Percentiles rank a stretch among this genome's conserved stretches.
These are phyloP conservation scores for Echria macrotheca DNA, from an alignment of 495 filamentous ascomycete genomes.

Conservation along the genomic window DNA sequence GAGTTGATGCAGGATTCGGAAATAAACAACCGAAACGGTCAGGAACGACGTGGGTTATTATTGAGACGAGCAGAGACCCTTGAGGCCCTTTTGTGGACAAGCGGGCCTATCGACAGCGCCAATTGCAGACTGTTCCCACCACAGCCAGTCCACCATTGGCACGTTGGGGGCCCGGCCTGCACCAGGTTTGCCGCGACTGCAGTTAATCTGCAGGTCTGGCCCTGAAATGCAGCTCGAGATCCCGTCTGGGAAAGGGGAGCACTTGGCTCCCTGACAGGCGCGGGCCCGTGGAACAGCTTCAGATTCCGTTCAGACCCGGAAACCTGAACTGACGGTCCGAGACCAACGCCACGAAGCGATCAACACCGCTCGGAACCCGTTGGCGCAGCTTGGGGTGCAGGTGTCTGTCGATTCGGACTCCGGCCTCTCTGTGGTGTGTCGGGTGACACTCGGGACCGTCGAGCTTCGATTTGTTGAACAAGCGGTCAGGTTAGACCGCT, in stretches of 20 bases:
- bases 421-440: no score
- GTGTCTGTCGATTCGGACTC: no score
- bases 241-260: constrained; percentile 7
- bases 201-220: constrained; percentile 12
- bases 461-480: neutral
- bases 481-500: constrained; percentile 8
- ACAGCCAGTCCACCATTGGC: constrained; percentile 12
- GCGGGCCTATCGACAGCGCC: constrained; percentile 10
- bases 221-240: neutral
- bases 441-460: no score
- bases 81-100: neutral
- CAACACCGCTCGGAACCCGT: neutral
- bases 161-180: constrained; percentile 4
- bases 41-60: constrained; percentile 8
- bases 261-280: constrained; percentile 2
- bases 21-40: constrained; percentile 11
- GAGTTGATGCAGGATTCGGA: constrained; percentile 5
- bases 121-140: constrained; percentile 8
- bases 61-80: constrained; percentile 9
- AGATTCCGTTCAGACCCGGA: neutral
- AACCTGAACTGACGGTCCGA: constrained; percentile 4
- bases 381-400: no score
- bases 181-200: constrained; percentile 8
- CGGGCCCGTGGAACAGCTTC: constrained; percentile 9
- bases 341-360: neutral